phyloP scores from a whole-genome alignment of 345 rosid species.

The Populus deltoides region DNA sequence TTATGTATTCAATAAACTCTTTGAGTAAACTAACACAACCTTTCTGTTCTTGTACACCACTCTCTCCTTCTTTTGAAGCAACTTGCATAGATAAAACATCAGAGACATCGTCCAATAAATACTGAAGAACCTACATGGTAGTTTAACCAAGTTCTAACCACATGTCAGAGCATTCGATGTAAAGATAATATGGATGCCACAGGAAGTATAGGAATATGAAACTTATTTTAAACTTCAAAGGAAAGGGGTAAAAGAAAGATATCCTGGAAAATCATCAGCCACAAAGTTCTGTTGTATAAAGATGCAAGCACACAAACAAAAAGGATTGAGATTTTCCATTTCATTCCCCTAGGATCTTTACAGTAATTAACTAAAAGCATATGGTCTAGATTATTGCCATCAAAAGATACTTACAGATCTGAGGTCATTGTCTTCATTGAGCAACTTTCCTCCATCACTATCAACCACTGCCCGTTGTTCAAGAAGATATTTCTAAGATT shows the following conservation, averaged over 20 bases:
- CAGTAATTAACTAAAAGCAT: too few relatives aligned
- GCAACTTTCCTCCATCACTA: constrained; percentile 76
- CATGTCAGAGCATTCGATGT: background rate
- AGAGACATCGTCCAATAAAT: constrained; percentile 81
- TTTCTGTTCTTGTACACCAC: constrained; percentile 31
- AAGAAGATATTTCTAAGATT: constrained; percentile 74
- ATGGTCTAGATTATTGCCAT: constrained; percentile 1
- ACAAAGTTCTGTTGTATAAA: background rate
- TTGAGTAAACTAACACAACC: constrained; percentile 55
- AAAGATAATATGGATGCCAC: background rate
- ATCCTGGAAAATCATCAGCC: background rate
- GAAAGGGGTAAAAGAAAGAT: too few relatives aligned
- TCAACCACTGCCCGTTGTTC: constrained; percentile 87
- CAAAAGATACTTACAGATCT: constrained; percentile 69
- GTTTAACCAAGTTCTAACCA: constrained; percentile 13
- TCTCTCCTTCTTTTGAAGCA: constrained; percentile 34
- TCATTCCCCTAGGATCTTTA: background rate
- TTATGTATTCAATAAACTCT: constrained; percentile 57
- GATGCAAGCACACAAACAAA: background rate
- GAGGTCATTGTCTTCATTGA: constrained; percentile 89
- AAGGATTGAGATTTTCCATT: background rate
- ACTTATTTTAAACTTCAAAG: too few relatives aligned
- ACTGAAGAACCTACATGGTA: constrained; percentile 73
- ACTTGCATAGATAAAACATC: constrained; percentile 58
- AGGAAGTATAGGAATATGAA: background rate